Conservation (phyloP, 352 stramenopile genomes). For the Globisporangium emineosum region DNA sequence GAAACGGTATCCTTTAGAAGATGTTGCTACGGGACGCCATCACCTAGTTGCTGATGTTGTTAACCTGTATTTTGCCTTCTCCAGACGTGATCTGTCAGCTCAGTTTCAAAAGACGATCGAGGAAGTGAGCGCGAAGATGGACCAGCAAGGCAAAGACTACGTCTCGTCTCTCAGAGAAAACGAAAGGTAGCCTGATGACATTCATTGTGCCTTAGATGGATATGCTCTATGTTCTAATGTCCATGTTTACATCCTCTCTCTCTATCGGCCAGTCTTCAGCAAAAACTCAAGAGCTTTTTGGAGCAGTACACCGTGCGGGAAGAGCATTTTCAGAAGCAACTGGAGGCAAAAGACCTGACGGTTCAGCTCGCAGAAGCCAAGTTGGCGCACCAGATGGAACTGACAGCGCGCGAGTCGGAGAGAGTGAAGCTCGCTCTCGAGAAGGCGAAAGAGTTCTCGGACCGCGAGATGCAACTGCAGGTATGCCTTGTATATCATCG, state of each 20-base stretch:
- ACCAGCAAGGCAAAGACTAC: constrained; percentile 83
- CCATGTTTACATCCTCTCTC: not conserved
- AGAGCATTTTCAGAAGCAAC: constrained; percentile 81
- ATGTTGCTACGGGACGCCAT: not conserved
- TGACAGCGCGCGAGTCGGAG: constrained; percentile 67
- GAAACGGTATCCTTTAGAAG: constrained; percentile 42
- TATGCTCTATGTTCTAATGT: too few species aligned
- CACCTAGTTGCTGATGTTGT: not conserved
- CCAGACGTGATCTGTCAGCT: constrained; percentile 60
- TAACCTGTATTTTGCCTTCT: not conserved
- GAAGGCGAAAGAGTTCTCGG: constrained; percentile 79
- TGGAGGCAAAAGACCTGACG: constrained; percentile 81
- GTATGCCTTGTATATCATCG: constrained; percentile 15
- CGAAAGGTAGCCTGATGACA: constrained; percentile 32
- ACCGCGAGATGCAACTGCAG: constrained; percentile 72
- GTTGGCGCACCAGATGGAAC: constrained; percentile 70
- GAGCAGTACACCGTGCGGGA: constrained; percentile 77
- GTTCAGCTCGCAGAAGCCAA: constrained; percentile 82
- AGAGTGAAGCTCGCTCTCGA: constrained; percentile 75
- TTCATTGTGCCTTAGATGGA: not conserved
- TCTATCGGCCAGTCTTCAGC: constrained; percentile 52
- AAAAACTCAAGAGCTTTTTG: constrained; percentile 81
- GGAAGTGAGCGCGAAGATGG: constrained; percentile 88
- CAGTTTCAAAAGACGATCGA: constrained; percentile 88
- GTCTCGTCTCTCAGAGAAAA: constrained; percentile 83